Base-by-base conservation (phyloP, 768 basidiomycete genomes). In the Collybia sp. region DNA sequence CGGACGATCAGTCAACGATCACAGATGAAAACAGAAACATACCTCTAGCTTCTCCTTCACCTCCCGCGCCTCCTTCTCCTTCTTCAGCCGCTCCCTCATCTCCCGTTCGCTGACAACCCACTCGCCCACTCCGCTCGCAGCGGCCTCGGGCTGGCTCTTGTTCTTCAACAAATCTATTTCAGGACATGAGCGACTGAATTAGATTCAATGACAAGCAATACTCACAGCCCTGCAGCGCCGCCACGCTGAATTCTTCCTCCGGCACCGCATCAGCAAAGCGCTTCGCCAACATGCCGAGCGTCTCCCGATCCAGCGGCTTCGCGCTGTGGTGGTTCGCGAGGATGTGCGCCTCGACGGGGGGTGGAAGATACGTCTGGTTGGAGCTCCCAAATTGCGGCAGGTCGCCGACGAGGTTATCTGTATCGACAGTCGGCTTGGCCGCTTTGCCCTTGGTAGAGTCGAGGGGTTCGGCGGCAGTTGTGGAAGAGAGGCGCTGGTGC, bases 191-290 rank as follows among this genome's bases (percentile, higher is more conserved):
- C 15, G 38, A 37, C 44, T 40, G 38, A 54, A 40, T 42, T n/a
- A 40, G 36, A 42, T 42, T 42, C 42, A 15, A 48, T 46, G 51
- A 56, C 53, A 56, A 43, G 43, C 53, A 17, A 57, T 31, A 82
- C 87, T 77, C 62, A 88, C 87, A 93, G 62, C 90, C 92, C 68
- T 94, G 92, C 44, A 96, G 70, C 46, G 89, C 85, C 15, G 93
- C 92, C 45, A 93, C 87, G 57, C 87, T 88, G 59, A 93, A 90
- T 67, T 88, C 86, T 34, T 85, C 83, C 32, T 91, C 86, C 0
- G 93, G 90, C 16, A 94, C 81, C 17, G 79, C 70, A 51, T 88
- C 86, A 3, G 89, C 88, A 57, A 94, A 94, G 48, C 71, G 58
- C 68, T 85, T 81, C 9, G 89, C 90, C 12, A 93, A 71, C n/a